Evolutionary conservation across 1,284 basidiomycete genomes (phyloP), one percentile per base, ranked within the genome.

Genomic region (Apiotrichum gamsii): DNA sequence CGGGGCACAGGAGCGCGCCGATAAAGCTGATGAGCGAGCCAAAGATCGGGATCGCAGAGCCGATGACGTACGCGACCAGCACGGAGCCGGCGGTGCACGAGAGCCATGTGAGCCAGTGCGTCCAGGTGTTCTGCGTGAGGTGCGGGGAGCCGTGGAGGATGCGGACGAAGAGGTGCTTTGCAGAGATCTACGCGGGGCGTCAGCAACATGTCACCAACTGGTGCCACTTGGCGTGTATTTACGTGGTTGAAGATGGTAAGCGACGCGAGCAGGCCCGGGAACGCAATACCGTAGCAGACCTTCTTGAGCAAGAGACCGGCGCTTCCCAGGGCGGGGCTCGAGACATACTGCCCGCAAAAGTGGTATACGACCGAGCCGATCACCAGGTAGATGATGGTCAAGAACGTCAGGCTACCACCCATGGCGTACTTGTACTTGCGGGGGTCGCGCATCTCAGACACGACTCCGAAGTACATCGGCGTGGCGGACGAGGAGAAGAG

Each of bases 41-140:
- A 15, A 52, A 52, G 24, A 47, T 32, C 5, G 49, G 49, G 21
- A 50, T 50, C 6, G 49, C 39, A 8, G 21, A 28, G 16, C 30
- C 49, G 25, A 50, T 39, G 18, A 50, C 46, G 35, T 42, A 50
- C 10, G 49, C 39, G 24, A 50, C 11, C 20, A 16, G 15, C 10
- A 34, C 36, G 30, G 30, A 20, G 11, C 3, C 8, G 18, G n/a
- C 19, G 5, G 35, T 46, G 35, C 41, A 44, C 5, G 19, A 31
- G 20, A 18, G 65, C 82, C 82, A 84, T 3, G 74, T 68, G 15
- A 65, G 54, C 79, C 80, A 83, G 36, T 82, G 82, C 4, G 76
- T 68, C 9, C 73, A 5, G 0, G 80, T 82, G 51, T 81, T 78
- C 11, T 72, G 72, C 52, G 80, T 76, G 45, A 84, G 59, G 59